A percentile compares a stretch with the other conserved stretches of the same genome.
These are phyloP conservation scores for Candida michaelii DNA, from an alignment of 805 yeast genomes.

Conservation along the genomic window DNA sequence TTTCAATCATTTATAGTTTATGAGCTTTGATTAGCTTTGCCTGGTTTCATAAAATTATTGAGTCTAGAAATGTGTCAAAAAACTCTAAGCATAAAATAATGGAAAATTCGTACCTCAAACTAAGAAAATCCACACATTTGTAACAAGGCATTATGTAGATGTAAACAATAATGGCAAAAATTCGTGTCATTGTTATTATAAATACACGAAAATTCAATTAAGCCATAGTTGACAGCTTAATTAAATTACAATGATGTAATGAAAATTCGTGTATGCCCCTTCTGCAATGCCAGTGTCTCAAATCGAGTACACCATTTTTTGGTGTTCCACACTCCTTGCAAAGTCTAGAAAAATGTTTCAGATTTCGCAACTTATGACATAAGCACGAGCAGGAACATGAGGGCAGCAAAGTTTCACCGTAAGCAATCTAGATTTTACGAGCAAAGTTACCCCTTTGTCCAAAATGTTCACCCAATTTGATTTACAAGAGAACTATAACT, in stretches of 20 bases:
- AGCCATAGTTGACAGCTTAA: not conserved
- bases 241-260: not conserved
- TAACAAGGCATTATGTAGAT: not conserved
- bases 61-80: not conserved
- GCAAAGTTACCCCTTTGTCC: not conserved
- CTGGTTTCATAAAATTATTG: not conserved
- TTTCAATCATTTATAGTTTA: not conserved
- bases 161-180: not conserved
- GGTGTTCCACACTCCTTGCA: too few species aligned
- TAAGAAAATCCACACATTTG: not conserved
- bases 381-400: not conserved
- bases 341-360: not conserved
- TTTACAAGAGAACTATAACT: too few species aligned
- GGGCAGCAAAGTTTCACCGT: not conserved
- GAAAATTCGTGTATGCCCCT: not conserved
- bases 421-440: not conserved
- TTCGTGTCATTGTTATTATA: not conserved
- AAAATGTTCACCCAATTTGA: too few species aligned
- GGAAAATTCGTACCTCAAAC: not conserved
- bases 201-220: slow-evolving; percentile 1
- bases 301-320: too few species aligned
- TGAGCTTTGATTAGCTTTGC: slow-evolving; percentile 1
- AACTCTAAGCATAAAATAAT: too few species aligned
- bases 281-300: not conserved
- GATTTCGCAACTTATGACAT: not conserved